phyloP scores from a whole-genome alignment of 208 protist genomes.

The Trypanosoma platydactyli region DNA sequence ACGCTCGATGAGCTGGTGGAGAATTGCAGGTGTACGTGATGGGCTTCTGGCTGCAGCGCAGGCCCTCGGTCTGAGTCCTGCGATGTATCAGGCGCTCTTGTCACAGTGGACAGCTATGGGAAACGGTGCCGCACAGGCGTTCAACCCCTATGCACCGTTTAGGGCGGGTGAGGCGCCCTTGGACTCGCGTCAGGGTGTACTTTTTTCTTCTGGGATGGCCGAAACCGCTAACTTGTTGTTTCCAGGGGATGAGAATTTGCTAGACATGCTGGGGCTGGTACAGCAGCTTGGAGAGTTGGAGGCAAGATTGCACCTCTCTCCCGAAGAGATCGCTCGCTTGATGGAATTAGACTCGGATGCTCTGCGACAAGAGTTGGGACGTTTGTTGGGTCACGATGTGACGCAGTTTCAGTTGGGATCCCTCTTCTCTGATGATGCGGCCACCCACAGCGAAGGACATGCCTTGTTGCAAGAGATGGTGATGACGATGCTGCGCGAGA shows the following conservation, averaged over 20 bases:
- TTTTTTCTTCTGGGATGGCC: background rate
- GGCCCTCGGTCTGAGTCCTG: slow-evolving; percentile 12
- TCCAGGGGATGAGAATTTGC: slow-evolving; percentile 11
- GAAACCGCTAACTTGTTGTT: slow-evolving; percentile 2
- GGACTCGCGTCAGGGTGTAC: background rate
- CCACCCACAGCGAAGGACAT: background rate
- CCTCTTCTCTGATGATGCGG: background rate
- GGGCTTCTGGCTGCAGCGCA: slow-evolving; percentile 21
- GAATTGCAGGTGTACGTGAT: slow-evolving; percentile 20
- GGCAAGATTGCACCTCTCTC: background rate
- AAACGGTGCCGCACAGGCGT: background rate
- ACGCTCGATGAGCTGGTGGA: slow-evolving; percentile 44
- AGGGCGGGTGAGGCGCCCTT: too few relatives aligned
- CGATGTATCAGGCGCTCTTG: slow-evolving; percentile 15
- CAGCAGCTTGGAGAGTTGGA: slow-evolving; percentile 18
- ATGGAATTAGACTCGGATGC: slow-evolving; percentile 10
- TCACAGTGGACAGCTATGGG: slow-evolving; percentile 6
- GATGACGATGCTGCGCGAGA: slow-evolving; percentile 6
- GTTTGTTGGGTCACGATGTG: background rate
- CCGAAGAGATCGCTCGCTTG: slow-evolving; percentile 13
- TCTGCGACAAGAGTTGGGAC: slow-evolving; percentile 5
- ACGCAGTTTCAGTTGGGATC: background rate
- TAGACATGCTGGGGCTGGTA: slow-evolving; percentile 10
- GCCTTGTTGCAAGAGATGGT: slow-evolving; percentile 11
- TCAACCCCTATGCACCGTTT: background rate